Base-by-base conservation (phyloP, 495 filamentous ascomycete genomes). In the Penicillium steckii region DNA sequence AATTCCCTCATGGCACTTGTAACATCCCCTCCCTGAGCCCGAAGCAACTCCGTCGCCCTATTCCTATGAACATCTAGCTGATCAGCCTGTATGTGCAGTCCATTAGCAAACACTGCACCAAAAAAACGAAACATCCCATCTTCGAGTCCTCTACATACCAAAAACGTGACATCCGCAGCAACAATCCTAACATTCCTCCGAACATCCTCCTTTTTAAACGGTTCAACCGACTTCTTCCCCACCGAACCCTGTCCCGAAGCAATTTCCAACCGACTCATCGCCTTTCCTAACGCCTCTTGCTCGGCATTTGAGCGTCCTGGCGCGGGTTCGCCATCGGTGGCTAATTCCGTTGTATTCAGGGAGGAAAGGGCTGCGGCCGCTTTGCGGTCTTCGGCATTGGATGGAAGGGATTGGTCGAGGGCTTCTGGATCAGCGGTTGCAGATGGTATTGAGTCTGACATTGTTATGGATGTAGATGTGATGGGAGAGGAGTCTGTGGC, bases 341-440 rank as follows among this genome's bases (percentile, higher is more conserved):
- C 52, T 35, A 72, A 64, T 46, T 86, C 87, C 49, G 84, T 85
- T 22, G 80, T 68, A 57, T 92, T 86, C 47, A 96, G 86, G 48
- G 84, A 82, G 54, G 82, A 85, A 60, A 95, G 84, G 15, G 92
- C 91, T 22, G 89, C 90, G 50, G 90, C 90, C 18, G 92, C 89
- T 72, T 94, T 95, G 68, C 90, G 88, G 73, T 94, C 91, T 71
- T 95, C 90, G 55, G 90, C 88, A 47, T 81, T 84, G 33, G 85
- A 74, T 37, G 86, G 83, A 21, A 81, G 70, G 37, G 80, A 70
- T 33, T 82, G 79, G 0, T 61, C 64, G 19, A 85, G 77, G 40
- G 79, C 59, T 54, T 89, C 85, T 21, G 81, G 66, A 54, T 87
- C 86, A 37, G 90, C 82, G 74, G 80, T 56, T 75, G 85, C 71